A percentile compares a stretch with the other conserved stretches of the same genome.
These are phyloP conservation scores for Niebla homalea DNA, from an alignment of 495 filamentous ascomycete species.

Conservation along the genomic window DNA sequence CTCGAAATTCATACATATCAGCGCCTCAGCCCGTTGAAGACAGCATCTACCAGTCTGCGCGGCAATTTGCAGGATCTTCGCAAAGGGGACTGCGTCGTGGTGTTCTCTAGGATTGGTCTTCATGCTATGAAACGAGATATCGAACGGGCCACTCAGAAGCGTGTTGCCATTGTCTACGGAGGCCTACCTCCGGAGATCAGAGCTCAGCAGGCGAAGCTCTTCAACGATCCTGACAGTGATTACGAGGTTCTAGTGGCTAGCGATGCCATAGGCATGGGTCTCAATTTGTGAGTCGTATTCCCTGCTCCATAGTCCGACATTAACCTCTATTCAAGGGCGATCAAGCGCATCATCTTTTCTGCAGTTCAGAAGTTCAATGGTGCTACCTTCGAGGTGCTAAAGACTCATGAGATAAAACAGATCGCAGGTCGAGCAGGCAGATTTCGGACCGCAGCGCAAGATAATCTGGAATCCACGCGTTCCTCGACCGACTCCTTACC, in stretches of 20 bases:
- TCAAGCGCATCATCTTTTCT: constrained; percentile 85
- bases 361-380: constrained; percentile 54
- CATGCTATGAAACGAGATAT: constrained; percentile 70
- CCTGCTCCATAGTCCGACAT: neutral
- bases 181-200: constrained; percentile 83
- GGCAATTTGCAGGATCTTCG: constrained; percentile 51
- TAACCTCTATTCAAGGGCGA: constrained; percentile 39
- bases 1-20: constrained; percentile 69
- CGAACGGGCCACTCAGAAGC: constrained; percentile 56
- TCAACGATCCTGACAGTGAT: constrained; percentile 88
- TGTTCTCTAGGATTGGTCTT: constrained; percentile 70
- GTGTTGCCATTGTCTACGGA: constrained; percentile 89
- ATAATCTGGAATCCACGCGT: constrained; percentile 3
- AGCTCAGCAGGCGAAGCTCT: constrained; percentile 76
- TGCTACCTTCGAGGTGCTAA: constrained; percentile 33
- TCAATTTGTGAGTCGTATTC: constrained; percentile 56
- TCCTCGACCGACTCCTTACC: neutral
- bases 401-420: constrained; percentile 76
- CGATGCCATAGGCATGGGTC: constrained; percentile 94
- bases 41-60: constrained; percentile 45
- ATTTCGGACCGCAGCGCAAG: constrained; percentile 56
- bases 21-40: constrained; percentile 63
- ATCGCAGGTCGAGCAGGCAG: constrained; percentile 90
- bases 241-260: constrained; percentile 91
- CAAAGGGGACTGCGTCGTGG: constrained; percentile 83